phyloP scores from a whole-genome alignment of 345 rosid genomes.

The Litchi chinensis region DNA sequence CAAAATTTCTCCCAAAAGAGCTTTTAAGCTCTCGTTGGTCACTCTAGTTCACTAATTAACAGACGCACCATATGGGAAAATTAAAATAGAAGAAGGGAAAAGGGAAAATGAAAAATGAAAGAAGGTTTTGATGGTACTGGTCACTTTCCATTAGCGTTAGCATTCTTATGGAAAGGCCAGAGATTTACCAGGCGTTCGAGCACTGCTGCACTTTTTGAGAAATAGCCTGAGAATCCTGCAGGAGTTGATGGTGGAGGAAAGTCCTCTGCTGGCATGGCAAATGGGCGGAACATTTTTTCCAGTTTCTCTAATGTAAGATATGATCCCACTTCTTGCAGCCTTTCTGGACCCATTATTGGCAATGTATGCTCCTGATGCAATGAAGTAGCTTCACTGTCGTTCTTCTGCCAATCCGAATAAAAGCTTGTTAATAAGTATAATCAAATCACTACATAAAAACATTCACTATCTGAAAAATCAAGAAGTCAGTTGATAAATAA shows the following conservation, averaged over 20 bases:
- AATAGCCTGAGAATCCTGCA: constrained; percentile 94
- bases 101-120: not conserved
- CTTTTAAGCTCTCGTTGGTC: constrained; percentile 7
- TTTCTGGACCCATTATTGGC: constrained; percentile 98
- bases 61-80: not conserved
- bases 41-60: not conserved
- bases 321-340: constrained; percentile 88
- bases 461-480: not conserved
- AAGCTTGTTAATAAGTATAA: not conserved
- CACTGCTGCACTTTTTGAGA: constrained; percentile 90
- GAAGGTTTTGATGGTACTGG: constrained; percentile 11
- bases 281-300: constrained; percentile 92
- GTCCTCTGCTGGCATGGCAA: constrained; percentile 98
- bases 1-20: constrained; percentile 4
- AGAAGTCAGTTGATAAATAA: not conserved
- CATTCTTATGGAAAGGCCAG: constrained; percentile 72
- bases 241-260: constrained; percentile 92
- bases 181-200: constrained; percentile 79
- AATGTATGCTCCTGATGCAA: constrained; percentile 92
- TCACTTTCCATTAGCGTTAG: constrained; percentile 46
- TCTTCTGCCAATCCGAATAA: constrained; percentile 47
- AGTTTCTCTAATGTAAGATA: constrained; percentile 85
- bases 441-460: not conserved
- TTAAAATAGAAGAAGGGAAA: not conserved
- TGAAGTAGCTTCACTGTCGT: constrained; percentile 64